Evolutionary conservation across 352 stramenopile species (phyloP), one percentile per base, ranked within the genome.

Genomic region (Pythium chondricola): DNA sequence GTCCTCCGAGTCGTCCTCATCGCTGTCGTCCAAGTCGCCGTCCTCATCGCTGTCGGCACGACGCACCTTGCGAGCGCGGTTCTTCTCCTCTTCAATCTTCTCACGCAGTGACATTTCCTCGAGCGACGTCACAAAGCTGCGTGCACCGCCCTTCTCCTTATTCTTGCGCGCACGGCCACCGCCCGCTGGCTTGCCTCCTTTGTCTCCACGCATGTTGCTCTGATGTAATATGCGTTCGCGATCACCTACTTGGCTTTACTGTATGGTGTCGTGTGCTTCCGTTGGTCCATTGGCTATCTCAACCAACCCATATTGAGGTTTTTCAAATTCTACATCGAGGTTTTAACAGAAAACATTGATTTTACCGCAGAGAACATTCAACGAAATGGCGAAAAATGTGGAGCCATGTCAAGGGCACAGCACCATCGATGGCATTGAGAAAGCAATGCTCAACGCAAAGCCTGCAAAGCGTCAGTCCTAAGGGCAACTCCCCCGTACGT

Each of bases 41-140:
- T 62, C 74, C 13, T 69, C 60, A 7, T 74, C 65, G 37, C 54
- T 58, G 24, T 73, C 60, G 47, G 67, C 65, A 37, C 83, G 78
- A 21, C 78, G 78, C n/a, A 54, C 72, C 61, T 88, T 88, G 52
- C 83, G 80, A 50, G 71, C 74, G 43, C 59, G 67, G 51, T 74
- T 54, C 53, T 85, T 88, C 59, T 80, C 54, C 65, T 88, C 78
- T 54, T 92, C 76, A 40, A 85, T 60, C 45, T 69, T 62, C 57
- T 92, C 71, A 42, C 83, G 80, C 47, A 77, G 47, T 52, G 65
- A 77, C 63, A 95, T 85, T 50, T 95, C 83, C 69, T 95, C 83
- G 18, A 81, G 59, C 22, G 79, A 91, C 48, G 77, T 87, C 51
- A 95, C 83, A 52, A 92, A 89, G 53, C 72, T 88, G 26, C 79